Conservation (phyloP, 106 monocot genomes). For the Dendrobium chrysotoxum region DNA sequence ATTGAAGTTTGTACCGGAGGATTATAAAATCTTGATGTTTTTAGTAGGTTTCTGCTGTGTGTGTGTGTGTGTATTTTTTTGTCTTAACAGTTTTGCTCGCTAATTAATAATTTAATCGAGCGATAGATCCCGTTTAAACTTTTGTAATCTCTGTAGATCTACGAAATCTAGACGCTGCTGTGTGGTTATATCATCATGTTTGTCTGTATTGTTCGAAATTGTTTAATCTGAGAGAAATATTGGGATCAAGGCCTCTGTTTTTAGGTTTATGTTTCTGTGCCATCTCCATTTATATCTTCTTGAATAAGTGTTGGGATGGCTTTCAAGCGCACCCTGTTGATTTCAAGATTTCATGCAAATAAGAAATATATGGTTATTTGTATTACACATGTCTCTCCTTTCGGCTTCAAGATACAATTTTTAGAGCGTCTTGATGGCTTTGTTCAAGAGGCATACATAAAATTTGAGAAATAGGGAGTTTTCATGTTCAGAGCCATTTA, state of each 20-base stretch:
- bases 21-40: background rate
- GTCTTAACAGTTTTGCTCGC: background rate
- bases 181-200: background rate
- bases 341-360: background rate
- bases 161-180: background rate
- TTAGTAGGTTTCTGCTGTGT: background rate
- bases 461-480: background rate
- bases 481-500: background rate
- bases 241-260: background rate
- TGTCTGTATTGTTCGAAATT: background rate
- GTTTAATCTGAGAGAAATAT: background rate
- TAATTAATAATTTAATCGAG: background rate
- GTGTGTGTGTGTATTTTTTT: background rate
- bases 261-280: background rate
- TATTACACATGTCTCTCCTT: background rate
- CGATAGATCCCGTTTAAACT: background rate
- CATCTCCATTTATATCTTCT: background rate
- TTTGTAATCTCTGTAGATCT: background rate
- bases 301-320: background rate
- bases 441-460: background rate
- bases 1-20: background rate
- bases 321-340: background rate
- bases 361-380: background rate
- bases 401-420: background rate
- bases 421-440: constrained; percentile 1